phyloP scores from a whole-genome alignment of 257 asterid genomes.

The Cordia subcordata region DNA sequence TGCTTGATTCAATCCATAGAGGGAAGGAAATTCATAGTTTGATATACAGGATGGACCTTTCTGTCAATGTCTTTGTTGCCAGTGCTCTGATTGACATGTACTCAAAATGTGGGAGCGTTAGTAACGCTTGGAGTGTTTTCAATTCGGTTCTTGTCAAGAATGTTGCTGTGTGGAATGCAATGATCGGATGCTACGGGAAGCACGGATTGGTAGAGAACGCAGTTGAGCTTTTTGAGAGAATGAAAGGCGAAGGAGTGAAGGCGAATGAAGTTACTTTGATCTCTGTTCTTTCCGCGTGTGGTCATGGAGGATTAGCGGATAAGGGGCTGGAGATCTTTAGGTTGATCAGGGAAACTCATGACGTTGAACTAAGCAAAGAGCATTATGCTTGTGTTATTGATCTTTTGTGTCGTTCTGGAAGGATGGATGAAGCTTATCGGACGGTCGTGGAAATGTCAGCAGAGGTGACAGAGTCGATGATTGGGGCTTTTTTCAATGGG shows the following conservation, averaged over 20 bases:
- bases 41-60: constrained; percentile 34
- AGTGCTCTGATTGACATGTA: constrained; percentile 63
- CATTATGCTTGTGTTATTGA: constrained; percentile 52
- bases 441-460: constrained; percentile 30
- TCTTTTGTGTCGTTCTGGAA: constrained; percentile 52
- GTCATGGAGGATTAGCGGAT: constrained; percentile 51
- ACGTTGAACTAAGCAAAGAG: constrained; percentile 35
- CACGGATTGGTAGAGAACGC: constrained; percentile 50
- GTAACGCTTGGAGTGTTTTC: constrained; percentile 37
- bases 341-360: constrained; percentile 25
- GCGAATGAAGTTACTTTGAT: constrained; percentile 49
- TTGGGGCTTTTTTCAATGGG: constrained; percentile 61
- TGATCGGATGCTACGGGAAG: constrained; percentile 64
- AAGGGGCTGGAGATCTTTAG: constrained; percentile 43
- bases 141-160: constrained; percentile 32
- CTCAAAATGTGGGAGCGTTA: constrained; percentile 53
- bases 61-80: constrained; percentile 43
- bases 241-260: constrained; percentile 35
- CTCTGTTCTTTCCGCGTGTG: constrained; percentile 46
- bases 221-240: constrained; percentile 37
- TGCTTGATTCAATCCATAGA: constrained; percentile 29
- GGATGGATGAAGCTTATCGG: constrained; percentile 45
- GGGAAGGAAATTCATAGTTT: constrained; percentile 58
- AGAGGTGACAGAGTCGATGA: constrained; percentile 29
- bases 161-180: constrained; percentile 53